Conservation (phyloP, 2,329 filamentous ascomycete genomes). For the Cladophialophora yegresii region DNA sequence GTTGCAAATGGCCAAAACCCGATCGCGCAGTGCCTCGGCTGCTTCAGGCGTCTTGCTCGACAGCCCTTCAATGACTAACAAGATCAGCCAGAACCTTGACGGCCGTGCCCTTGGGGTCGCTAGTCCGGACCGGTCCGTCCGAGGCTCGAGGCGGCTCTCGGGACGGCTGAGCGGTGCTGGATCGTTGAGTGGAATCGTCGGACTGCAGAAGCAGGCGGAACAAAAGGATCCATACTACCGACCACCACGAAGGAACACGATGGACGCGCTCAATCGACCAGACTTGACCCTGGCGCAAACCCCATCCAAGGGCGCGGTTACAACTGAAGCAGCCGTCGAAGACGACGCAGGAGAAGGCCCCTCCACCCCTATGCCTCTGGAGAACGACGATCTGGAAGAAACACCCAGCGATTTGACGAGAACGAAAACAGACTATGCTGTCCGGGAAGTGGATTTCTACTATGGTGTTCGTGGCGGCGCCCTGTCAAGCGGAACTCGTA, state of each 20-base stretch:
- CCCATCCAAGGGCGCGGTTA: constrained; percentile 43
- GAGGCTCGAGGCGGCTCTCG: constrained; percentile 67
- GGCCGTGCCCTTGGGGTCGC: constrained; percentile 51
- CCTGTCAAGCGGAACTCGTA: constrained; percentile 78
- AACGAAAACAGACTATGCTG: constrained; percentile 68
- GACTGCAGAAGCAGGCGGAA: constrained; percentile 53
- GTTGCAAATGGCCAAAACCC: constrained; percentile 55
- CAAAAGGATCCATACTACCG: constrained; percentile 81
- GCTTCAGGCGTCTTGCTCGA: constrained; percentile 65
- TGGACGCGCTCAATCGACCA: constrained; percentile 50
- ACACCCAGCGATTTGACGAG: constrained; percentile 49
- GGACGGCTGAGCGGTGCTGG: constrained; percentile 49
- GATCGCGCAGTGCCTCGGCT: constrained; percentile 62
- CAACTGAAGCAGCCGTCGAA: constrained; percentile 50
- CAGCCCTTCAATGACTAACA: constrained; percentile 48
- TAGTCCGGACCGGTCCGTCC: constrained; percentile 69
- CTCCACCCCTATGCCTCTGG: constrained; percentile 38
- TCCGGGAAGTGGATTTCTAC: constrained; percentile 94
- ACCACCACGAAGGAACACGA: constrained; percentile 70
- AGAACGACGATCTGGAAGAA: constrained; percentile 44
- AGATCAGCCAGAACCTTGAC: constrained; percentile 57
- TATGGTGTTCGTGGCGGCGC: constrained; percentile 90
- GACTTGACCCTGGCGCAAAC: constrained; percentile 48
- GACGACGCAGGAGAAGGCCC: constrained; percentile 43
- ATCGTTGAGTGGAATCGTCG: constrained; percentile 48